Evolutionary conservation across 2,329 filamentous ascomycete species (phyloP), one percentile per base, ranked within the genome.

Genomic region (Cordyceps farinosa): DNA sequence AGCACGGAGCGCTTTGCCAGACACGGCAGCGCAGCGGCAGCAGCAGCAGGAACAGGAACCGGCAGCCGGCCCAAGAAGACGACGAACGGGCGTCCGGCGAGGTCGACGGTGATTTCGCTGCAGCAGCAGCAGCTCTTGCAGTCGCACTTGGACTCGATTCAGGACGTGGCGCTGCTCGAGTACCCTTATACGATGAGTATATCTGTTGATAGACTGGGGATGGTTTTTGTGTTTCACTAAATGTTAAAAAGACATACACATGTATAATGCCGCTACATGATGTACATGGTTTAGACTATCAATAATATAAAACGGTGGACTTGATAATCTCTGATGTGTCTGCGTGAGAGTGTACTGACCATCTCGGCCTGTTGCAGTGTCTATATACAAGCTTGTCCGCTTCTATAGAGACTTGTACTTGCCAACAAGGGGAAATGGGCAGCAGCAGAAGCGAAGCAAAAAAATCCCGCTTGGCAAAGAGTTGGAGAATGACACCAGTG

Each of bases 151-250:
- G 95, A 99, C 76, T 87, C 87, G 3, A 88, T 99, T 64, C 84
- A 90, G 71, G 94, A 98, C 77, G 87, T 97, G 68, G 90, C 90
- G n/a, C 78, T 98, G 71, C 76, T 99, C 68, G 92, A 97, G 78
- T 82, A 86, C 67, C 95, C 95, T 30, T 97, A 96, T 75, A 90
- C 90, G 5, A 97, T 98, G 91, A 90, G 93, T 40, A 82, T 98
- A 56, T 96, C 90, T 68, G 93, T 90, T 61, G 95, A 99, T 79
- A 83, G 94, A 69, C 90, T 89, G 45, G 95, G 95, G 0, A 88
- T 94, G 73, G 87, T 98, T 52, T 96, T 95, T 81, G 88, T 97
- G 60, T 96, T 88, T 72, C 79, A 82, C 68, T 84, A 75, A 69
- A 38, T 10, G 9, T 7, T 2, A 11, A 22, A 13, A 22, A 13